Percentiles rank a stretch among this genome's conserved stretches.
These are phyloP conservation scores for Trichoderma sp. DNA, from an alignment of 2,329 filamentous ascomycete genomes.

Conservation along the genomic window DNA sequence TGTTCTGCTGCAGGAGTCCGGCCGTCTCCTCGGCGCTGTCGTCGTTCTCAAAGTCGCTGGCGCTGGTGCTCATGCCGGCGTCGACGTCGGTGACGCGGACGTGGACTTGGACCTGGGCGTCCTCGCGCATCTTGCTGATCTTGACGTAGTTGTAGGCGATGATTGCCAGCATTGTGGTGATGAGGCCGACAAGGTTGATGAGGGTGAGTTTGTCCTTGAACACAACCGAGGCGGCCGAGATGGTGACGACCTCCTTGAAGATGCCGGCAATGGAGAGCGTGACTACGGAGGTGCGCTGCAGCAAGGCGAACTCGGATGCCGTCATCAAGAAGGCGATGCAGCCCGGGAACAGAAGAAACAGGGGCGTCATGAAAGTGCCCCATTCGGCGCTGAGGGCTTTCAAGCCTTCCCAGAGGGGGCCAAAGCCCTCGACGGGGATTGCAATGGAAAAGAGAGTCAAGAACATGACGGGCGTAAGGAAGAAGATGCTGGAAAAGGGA, in stretches of 20 bases:
- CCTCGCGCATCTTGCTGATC: conserved; percentile 79
- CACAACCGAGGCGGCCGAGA: conserved; percentile 78
- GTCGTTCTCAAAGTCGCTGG: conserved; percentile 42
- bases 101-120: conserved; percentile 59
- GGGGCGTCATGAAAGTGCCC: conserved; percentile 62
- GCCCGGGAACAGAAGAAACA: conserved; percentile 85
- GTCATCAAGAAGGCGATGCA: conserved; percentile 95
- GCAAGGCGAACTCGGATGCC: conserved; percentile 87
- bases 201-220: conserved; percentile 85
- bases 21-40: conserved; percentile 44
- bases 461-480: conserved; percentile 97
- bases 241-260: conserved; percentile 98
- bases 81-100: conserved; percentile 36
- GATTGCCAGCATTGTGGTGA: conserved; percentile 88
- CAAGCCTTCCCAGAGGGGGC: conserved; percentile 64
- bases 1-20: conserved; percentile 43
- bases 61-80: conserved; percentile 33
- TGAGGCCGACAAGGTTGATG: conserved; percentile 80
- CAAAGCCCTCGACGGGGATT: conserved; percentile 78
- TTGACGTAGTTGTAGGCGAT: conserved; percentile 93
- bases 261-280: conserved; percentile 96
- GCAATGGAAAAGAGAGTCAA: conserved; percentile 74
- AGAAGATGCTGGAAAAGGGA: conserved; percentile 95
- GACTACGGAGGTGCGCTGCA: conserved; percentile 93
- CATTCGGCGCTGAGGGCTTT: conserved; percentile 60